Conservation (phyloP, 495 filamentous ascomycete genomes). For the Hypoxylon subgilvum region DNA sequence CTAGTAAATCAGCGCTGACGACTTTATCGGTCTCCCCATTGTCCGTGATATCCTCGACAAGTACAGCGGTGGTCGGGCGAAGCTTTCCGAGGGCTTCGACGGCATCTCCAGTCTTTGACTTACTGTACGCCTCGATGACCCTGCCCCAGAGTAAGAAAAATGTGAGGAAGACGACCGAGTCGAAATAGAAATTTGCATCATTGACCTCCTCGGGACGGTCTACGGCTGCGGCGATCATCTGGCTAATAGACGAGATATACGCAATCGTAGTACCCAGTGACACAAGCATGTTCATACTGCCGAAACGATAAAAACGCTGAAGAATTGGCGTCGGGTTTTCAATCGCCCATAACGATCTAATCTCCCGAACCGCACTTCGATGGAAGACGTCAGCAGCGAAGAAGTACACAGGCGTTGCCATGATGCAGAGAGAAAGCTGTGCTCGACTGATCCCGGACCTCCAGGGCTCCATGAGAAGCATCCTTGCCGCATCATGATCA, state of each 20-base stretch:
- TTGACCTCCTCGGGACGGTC: conserved; percentile 41
- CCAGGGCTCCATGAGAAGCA: conserved; percentile 74
- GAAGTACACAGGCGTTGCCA: conserved; percentile 90
- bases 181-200: conserved; percentile 79
- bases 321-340: conserved; percentile 76
- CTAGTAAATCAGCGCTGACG: conserved; percentile 75
- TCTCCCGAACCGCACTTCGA: conserved; percentile 75
- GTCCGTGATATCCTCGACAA: conserved; percentile 59
- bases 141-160: conserved; percentile 84
- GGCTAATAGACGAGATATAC: conserved; percentile 81
- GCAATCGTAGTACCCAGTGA: conserved; percentile 88
- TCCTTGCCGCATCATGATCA: conserved; percentile 57
- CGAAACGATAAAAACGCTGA: conserved; percentile 85
- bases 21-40: conserved; percentile 43
- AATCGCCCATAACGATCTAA: conserved; percentile 79
- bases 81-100: conserved; percentile 80
- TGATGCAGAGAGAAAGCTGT: conserved; percentile 83
- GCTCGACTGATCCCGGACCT: conserved; percentile 74
- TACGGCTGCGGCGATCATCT: conserved; percentile 73
- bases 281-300: conserved; percentile 95
- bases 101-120: conserved; percentile 88
- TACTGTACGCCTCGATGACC: conserved; percentile 88
- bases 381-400: conserved; percentile 90
- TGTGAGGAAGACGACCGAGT: conserved; percentile 92
- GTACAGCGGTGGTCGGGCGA: conserved; percentile 76